These are phyloP conservation scores for Calonectria honghensis DNA, from an alignment of 2,329 filamentous ascomycete species.

Conservation along the genomic window DNA sequence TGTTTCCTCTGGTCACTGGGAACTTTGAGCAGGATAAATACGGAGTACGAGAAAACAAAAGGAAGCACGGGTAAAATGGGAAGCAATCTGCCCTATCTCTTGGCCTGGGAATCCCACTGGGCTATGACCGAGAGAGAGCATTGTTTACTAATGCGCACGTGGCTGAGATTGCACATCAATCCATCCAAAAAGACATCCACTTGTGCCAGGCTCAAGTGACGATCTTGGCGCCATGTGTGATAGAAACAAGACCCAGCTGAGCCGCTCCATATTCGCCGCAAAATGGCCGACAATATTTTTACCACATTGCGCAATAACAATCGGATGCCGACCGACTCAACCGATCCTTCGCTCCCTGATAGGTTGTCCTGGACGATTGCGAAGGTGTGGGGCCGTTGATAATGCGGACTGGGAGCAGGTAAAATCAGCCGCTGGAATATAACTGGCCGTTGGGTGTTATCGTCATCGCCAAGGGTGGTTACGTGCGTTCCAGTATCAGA, in stretches of 20 bases:
- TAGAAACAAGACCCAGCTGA: background rate
- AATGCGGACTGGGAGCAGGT: background rate
- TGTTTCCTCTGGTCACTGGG: too few species aligned
- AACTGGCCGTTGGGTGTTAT: background rate
- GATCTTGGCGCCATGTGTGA: background rate
- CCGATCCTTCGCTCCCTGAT: background rate
- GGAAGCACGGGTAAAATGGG: background rate
- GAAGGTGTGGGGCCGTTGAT: background rate
- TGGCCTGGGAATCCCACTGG: background rate
- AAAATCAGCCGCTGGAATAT: background rate
- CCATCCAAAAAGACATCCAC: background rate
- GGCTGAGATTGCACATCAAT: background rate
- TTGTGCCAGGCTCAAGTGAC: background rate
- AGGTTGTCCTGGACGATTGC: background rate
- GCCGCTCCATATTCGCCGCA: background rate
- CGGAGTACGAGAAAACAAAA: background rate
- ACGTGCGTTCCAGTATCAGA: constrained; percentile 11
- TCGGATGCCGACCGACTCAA: constrained; percentile 16
- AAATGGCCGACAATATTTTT: constrained; percentile 22
- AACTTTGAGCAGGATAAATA: background rate
- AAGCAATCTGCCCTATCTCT: background rate
- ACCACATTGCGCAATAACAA: background rate
- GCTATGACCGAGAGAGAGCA: background rate
- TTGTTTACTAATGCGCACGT: background rate
- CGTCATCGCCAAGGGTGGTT: constrained; percentile 25